These are phyloP conservation scores for Puccinia brachypodii DNA, from an alignment of 1,284 basidiomycete species.

Conservation along the genomic window DNA sequence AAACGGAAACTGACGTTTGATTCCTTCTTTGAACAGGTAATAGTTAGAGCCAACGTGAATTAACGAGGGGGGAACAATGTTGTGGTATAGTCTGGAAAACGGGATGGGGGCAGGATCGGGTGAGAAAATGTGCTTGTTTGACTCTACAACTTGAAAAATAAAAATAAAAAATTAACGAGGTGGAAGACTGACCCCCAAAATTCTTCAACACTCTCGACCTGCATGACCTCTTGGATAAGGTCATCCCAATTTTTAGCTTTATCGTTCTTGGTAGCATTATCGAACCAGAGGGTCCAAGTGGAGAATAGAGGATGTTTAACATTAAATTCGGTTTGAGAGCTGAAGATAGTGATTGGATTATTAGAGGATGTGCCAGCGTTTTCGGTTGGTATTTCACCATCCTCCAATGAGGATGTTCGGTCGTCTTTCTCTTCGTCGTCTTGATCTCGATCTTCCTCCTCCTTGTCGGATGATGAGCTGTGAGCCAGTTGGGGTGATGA, in stretches of 20 bases:
- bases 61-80: conserved; percentile 93
- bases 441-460: too few relatives aligned
- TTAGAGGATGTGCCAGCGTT: conserved; percentile 65
- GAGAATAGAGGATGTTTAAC: conserved; percentile 93
- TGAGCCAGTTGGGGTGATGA: conserved; percentile 23
- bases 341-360: conserved; percentile 84
- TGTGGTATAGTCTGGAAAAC: conserved; percentile 85
- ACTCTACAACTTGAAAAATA: neutral
- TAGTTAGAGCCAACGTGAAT: conserved; percentile 96
- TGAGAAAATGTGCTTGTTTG: neutral
- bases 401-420: conserved; percentile 48
- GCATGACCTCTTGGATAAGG: conserved; percentile 89
- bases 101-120: conserved; percentile 18
- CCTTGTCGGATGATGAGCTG: conserved; percentile 36
- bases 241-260: conserved; percentile 92
- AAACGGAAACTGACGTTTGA: conserved; percentile 47
- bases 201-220: conserved; percentile 90
- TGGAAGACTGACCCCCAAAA: conserved; percentile 79
- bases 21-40: conserved; percentile 84
- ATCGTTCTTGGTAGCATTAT: conserved; percentile 66
- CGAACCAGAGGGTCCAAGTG: conserved; percentile 96
- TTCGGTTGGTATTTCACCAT: conserved; percentile 54
- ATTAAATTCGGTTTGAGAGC: conserved; percentile 82
- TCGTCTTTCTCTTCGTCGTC: conserved; percentile 49
- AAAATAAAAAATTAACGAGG: neutral